Evolutionary conservation across 306 rosid genomes (phyloP), one percentile per base, ranked within the genome.

Genomic region (Cucurbita maxima): DNA sequence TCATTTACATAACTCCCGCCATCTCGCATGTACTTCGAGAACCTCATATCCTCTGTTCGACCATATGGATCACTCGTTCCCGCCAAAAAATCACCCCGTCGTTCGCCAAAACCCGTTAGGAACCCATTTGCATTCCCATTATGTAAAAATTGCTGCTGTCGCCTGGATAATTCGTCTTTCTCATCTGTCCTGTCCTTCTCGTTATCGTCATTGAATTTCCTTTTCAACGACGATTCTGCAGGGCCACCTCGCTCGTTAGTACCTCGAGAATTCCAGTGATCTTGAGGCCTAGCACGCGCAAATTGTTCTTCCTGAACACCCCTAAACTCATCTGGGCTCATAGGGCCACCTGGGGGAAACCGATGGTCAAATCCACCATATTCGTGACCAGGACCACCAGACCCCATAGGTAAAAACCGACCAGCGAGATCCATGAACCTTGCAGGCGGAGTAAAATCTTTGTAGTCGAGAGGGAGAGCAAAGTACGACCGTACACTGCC

Each of bases 401-500:
- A 75, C 0, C 84, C 80, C 10, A 73, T 25, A 0, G 88, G 85
- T 5, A 82, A 57, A 48, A 84, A 81, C 62, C 87, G 70, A 19
- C 73, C 84, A 0, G 81, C 41, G 0, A 77, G 84, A 44, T 81
- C 87, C 71, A 81, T 15, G 1, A 76, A 76, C 45, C 78, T 76
- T 0, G 43, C 59, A 10, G 76, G 71, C 41, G 79, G 84, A 14
- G 78, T 58, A 68, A 91, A 89, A 30, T 91, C 96, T 14, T 82
- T 95, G 74, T 91, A 95, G 78, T 95, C 97, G 0, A 83, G 90
- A 1, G 99, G 97, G 12, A 95, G 97, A 30, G 97, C 91, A 54
- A 89, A 89, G 85, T 95, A 95, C 13, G 97, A 91, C 36, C 97
- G 89, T 43, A 89, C 99, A 30, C 86, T 87, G 11, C 93, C 97